Percentiles rank a stretch among this genome's conserved stretches.
These are phyloP conservation scores for Ilyonectria robusta DNA, from an alignment of 2,329 filamentous ascomycete genomes.

Conservation along the genomic window DNA sequence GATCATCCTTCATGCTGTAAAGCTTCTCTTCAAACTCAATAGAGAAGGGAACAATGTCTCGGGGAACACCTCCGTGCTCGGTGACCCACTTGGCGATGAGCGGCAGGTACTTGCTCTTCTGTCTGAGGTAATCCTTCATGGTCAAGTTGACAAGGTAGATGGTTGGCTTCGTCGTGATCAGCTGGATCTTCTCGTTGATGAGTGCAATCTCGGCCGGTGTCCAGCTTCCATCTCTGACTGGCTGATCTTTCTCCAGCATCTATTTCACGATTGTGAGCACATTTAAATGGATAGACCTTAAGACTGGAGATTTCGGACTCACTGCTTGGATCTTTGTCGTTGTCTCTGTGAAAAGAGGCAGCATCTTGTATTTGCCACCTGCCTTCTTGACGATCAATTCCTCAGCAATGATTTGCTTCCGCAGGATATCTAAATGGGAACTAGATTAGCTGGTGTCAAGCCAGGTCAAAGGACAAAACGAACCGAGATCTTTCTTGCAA, in stretches of 20 bases:
- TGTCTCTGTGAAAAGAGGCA: constrained; percentile 60
- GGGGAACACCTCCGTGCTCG: constrained; percentile 57
- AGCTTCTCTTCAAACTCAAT: constrained; percentile 63
- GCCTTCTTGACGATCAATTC: constrained; percentile 58
- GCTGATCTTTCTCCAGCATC: constrained; percentile 58
- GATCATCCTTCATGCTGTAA: constrained; percentile 56
- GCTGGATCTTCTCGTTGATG: constrained; percentile 62
- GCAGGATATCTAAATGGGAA: constrained; percentile 52
- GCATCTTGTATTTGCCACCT: constrained; percentile 62
- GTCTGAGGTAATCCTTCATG: constrained; percentile 63
- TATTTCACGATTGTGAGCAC: constrained; percentile 29
- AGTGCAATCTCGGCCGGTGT: constrained; percentile 59
- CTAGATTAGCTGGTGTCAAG: constrained; percentile 28
- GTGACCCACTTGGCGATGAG: constrained; percentile 61
- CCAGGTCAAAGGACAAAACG: background rate
- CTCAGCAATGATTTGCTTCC: constrained; percentile 56
- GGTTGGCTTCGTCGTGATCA: constrained; percentile 61
- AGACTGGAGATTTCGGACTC: constrained; percentile 21
- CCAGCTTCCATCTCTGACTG: constrained; percentile 60
- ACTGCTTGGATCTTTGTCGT: constrained; percentile 56
- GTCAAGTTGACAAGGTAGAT: constrained; percentile 63
- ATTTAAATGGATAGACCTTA: background rate
- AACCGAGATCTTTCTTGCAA: constrained; percentile 56
- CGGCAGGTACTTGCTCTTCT: constrained; percentile 62
- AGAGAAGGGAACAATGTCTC: constrained; percentile 61